Percentiles rank a stretch among this genome's conserved stretches.
phyloP scores from a whole-genome alignment of 192 early-diverging fungal species.

The Blastocladiella britannica region DNA sequence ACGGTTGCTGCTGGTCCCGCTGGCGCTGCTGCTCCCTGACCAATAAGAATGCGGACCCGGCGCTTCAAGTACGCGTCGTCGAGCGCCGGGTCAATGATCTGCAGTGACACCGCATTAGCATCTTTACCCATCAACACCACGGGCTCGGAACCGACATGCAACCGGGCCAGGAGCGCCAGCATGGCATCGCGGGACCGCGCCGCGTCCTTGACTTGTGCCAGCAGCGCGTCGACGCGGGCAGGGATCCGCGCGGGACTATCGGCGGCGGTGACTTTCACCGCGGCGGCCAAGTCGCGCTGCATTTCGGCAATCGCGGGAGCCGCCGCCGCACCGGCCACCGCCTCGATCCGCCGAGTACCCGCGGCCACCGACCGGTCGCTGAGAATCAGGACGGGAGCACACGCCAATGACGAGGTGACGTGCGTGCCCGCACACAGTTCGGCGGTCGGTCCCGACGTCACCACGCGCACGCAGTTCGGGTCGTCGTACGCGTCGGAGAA shows the following conservation, averaged over 20 bases:
- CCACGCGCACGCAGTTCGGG: slow-evolving; percentile 25
- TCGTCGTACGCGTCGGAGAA: slow-evolving; percentile 36
- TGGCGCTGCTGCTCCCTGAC: not conserved
- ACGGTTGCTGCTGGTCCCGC: too few relatives aligned
- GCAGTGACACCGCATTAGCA: too few relatives aligned
- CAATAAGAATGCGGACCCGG: not conserved
- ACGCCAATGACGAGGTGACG: slow-evolving; percentile 18
- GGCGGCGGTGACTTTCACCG: not conserved
- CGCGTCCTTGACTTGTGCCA: not conserved
- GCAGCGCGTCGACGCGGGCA: not conserved
- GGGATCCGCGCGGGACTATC: not conserved
- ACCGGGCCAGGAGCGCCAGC: not conserved
- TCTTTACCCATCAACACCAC: not conserved
- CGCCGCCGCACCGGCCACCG: slow-evolving; percentile 21
- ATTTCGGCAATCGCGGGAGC: not conserved
- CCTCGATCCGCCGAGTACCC: slow-evolving; percentile 37
- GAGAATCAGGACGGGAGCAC: slow-evolving; percentile 34
- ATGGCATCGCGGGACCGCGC: not conserved
- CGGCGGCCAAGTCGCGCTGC: not conserved
- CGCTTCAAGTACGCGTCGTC: not conserved
- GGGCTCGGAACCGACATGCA: not conserved
- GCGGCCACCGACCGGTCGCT: slow-evolving; percentile 32
- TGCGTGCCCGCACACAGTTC: slow-evolving; percentile 39
- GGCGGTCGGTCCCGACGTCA: slow-evolving; percentile 23
- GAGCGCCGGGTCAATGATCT: not conserved